Base-by-base conservation (phyloP, 163 green algal species). In the Chlorella variabilis region DNA sequence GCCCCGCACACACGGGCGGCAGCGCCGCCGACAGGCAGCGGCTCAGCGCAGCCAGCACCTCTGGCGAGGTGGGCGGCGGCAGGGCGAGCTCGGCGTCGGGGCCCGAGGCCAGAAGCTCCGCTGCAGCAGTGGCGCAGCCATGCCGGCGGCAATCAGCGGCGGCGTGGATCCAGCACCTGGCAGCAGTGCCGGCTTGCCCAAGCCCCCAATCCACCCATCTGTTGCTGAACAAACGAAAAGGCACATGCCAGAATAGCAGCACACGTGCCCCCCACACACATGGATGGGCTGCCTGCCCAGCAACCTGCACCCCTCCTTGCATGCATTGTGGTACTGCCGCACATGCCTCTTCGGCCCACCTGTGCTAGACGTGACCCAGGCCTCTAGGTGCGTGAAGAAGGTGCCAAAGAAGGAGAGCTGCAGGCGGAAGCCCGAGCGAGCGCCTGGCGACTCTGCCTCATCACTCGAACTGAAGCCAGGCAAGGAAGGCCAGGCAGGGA, bases 351-450 rank as follows among this genome's bases (percentile, higher is more conserved):
- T n/a, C n/a, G 4, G 41, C 38, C 1, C 54, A 80, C 73, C 73
- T 59, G 75, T 73, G 39, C 49, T n/a, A 21, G 59, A 38, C 2
- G 79, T 84, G 18, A 84, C 41, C 84, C 84, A 88, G 7, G 61
- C 62, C 74, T 88, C 84, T 45, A 88, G 36, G 39, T 84, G 66
- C 0, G 79, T 70, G 62, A 84, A 80, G 2, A 88, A 36, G 39
- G 56, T 77, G 36, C 69, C 73, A 39, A 88, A 88, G 38, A 86
- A 86, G n/a, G 84, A 85, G 0, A 81, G 74, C 6, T 63, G 66
- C 31, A 70, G 34, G n/a, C 73, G 79, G 69, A 29, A 82, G 36
- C 39, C 23, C 15, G 74, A 77, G 21, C 27, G 42, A 25, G 29
- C 15, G 51, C 39, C 38, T 33, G 23, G 41, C 39, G 17, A 29